A percentile compares a stretch with the other conserved stretches of the same genome.
Evolutionary conservation across 1,284 basidiomycete genomes (phyloP).

Genomic region (Sparassis latifolia): DNA sequence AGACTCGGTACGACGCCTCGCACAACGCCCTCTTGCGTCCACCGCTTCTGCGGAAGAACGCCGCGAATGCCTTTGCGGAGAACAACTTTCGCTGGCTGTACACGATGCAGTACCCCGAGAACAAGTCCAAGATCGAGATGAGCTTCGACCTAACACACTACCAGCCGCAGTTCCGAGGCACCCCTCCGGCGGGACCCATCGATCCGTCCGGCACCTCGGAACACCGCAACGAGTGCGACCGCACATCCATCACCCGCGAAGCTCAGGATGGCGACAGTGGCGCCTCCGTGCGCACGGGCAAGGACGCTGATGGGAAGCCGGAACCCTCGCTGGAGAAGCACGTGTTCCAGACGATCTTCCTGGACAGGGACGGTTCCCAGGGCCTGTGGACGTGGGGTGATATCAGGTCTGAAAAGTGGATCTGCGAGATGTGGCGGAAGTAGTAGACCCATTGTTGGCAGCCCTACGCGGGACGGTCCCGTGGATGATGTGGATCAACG

Average conservation of each 20-base stretch:
- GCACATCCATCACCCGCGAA: slow-evolving; percentile 13
- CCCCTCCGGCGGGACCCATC: slow-evolving; percentile 21
- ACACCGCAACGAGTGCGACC: slow-evolving; percentile 16
- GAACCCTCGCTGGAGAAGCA: slow-evolving; percentile 35
- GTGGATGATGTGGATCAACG: slow-evolving; percentile 57
- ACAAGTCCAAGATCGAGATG: slow-evolving; percentile 57
- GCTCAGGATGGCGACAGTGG: slow-evolving; percentile 12
- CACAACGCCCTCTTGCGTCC: slow-evolving; percentile 32
- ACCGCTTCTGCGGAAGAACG: slow-evolving; percentile 27
- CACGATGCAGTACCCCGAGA: slow-evolving; percentile 48
- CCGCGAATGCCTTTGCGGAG: slow-evolving; percentile 36
- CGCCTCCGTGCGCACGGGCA: slow-evolving; percentile 15
- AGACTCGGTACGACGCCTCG: slow-evolving; percentile 34
- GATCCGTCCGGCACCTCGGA: slow-evolving; percentile 13
- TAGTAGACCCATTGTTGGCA: slow-evolving; percentile 55
- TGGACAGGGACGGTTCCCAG: slow-evolving; percentile 43
- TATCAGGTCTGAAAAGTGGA: slow-evolving; percentile 42
- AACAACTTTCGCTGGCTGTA: slow-evolving; percentile 48
- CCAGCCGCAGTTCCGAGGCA: slow-evolving; percentile 41
- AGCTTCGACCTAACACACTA: slow-evolving; percentile 54
- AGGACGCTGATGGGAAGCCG: slow-evolving; percentile 14
- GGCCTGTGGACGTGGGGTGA: slow-evolving; percentile 47
- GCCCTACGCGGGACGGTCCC: slow-evolving; percentile 53
- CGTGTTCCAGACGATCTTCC: slow-evolving; percentile 63
- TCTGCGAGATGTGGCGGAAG: slow-evolving; percentile 57